A percentile compares a stretch with the other conserved stretches of the same genome.
phyloP scores from a whole-genome alignment of 2,329 filamentous ascomycete genomes.

The Aspergillus caelatus region DNA sequence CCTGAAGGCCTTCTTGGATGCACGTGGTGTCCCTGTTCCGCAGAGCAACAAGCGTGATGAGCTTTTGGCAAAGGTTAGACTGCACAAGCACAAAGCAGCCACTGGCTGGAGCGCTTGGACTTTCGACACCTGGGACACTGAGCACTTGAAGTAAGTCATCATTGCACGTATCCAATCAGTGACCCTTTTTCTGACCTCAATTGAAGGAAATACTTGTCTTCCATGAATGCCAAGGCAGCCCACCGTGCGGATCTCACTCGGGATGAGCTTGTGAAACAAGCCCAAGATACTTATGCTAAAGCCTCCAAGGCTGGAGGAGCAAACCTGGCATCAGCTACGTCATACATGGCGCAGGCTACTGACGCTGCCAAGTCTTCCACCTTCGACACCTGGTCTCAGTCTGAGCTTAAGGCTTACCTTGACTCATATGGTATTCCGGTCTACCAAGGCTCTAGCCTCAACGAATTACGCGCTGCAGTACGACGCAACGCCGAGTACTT shows the following conservation, averaged over 20 bases:
- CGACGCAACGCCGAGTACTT: slow-evolving; percentile 76
- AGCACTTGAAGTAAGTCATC: slow-evolving; percentile 63
- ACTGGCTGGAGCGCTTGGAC: slow-evolving; percentile 73
- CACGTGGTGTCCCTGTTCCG: slow-evolving; percentile 74
- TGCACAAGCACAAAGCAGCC: slow-evolving; percentile 70
- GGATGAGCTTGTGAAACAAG: slow-evolving; percentile 69
- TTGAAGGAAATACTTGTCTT: slow-evolving; percentile 51
- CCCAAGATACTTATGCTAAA: slow-evolving; percentile 49
- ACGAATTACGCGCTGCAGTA: slow-evolving; percentile 71
- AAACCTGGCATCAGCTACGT: slow-evolving; percentile 67
- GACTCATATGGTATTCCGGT: slow-evolving; percentile 74
- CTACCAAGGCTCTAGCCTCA: slow-evolving; percentile 68
- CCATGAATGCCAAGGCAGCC: slow-evolving; percentile 56
- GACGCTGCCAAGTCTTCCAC: slow-evolving; percentile 64
- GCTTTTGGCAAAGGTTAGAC: slow-evolving; percentile 73
- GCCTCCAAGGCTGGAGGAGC: slow-evolving; percentile 51
- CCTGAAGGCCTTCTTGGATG: slow-evolving; percentile 76
- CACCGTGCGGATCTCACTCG: slow-evolving; percentile 68
- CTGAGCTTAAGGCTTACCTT: slow-evolving; percentile 75
- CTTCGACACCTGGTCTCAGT: slow-evolving; percentile 73
- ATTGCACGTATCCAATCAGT: too few relatives aligned
- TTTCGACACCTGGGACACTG: slow-evolving; percentile 74
- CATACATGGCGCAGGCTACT: slow-evolving; percentile 68
- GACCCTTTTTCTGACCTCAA: slow-evolving; percentile 8
- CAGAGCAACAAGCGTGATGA: slow-evolving; percentile 72